These are phyloP conservation scores for Pterocarpus santalinus DNA, from an alignment of 306 rosid genomes.

Conservation along the genomic window DNA sequence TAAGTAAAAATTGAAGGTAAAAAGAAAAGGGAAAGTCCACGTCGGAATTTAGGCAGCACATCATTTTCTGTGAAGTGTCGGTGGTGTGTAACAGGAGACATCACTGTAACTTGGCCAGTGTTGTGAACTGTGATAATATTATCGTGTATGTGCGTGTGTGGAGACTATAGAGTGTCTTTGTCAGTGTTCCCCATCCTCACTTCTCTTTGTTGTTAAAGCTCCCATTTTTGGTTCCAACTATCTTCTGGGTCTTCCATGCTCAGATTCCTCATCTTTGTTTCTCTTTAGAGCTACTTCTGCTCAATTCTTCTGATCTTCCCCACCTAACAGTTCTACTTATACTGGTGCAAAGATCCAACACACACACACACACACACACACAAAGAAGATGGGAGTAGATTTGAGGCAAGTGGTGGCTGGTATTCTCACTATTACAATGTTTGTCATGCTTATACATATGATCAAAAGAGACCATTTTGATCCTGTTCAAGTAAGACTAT, in stretches of 20 bases:
- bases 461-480: slow-evolving; percentile 99
- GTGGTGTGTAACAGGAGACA: slow-evolving; percentile 43
- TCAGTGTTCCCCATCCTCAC: background rate
- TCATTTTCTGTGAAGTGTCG: slow-evolving; percentile 65
- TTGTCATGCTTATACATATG: slow-evolving; percentile 97
- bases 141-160: too few species aligned
- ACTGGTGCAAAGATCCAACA: background rate
- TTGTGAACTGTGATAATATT: too few species aligned
- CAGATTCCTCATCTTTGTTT: background rate
- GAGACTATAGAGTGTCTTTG: background rate
- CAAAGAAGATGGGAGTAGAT: slow-evolving; percentile 84
- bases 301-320: too few species aligned
- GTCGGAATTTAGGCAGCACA: slow-evolving; percentile 54
- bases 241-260: slow-evolving; percentile 18
- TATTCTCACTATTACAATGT: slow-evolving; percentile 86
- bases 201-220: slow-evolving; percentile 26
- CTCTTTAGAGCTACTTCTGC: background rate
- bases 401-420: slow-evolving; percentile 98
- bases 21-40: slow-evolving; percentile 4
- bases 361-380: background rate
- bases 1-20: too few species aligned
- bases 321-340: too few species aligned
- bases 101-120: background rate
- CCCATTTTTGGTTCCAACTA: background rate
- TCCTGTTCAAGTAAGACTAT: slow-evolving; percentile 65